Evolutionary conservation across 768 basidiomycete genomes (phyloP), one percentile per base, ranked within the genome.

Genomic region (Serendipita sp.): DNA sequence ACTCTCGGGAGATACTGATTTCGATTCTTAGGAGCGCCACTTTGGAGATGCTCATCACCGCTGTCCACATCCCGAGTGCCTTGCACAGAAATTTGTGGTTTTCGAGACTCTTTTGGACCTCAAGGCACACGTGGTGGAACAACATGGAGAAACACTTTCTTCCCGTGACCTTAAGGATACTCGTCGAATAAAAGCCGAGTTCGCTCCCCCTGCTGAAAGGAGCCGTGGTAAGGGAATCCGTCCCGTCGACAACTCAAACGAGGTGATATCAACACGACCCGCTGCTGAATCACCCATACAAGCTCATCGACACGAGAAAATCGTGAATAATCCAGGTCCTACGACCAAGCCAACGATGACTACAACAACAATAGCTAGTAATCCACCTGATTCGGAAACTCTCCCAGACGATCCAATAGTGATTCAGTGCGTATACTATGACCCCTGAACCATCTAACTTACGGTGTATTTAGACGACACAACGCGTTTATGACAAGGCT

Each of bases 11-110:
- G n/a, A 48, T 18, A 18, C 44, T 63, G 18, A 38, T 23, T 34
- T n/a, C 47, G 60, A 13, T 58, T 13, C 5, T 41, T 35, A 89
- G 85, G 89, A 91, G 73, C 76, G 75, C 46, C 91, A 93, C 70
- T 90, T 89, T 74, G 83, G 80, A 68, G 78, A 76, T 34, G 83
- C 78, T 2, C 95, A 99, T 73, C 81, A 81, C 72, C 85, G 88
- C 3, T 99, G 95, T 73, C 77, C 75, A 2, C 85, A 91, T 65
- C 67, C 83, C 0, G 72, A 77, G 44, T 99, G 95, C 71, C 83
- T 85, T 51, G 84, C 83, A 3, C 86, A 83, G 69, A 97, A 96
- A 75, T 99, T 99, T 68, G 89, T 98, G 66, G 96, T 98, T 11
- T 98, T 98, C 73, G 83, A 84, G 45, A 86, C 86, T 2, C 79